Base-by-base conservation (phyloP, 2,329 filamentous ascomycete genomes). In the Helotiales sp. region DNA sequence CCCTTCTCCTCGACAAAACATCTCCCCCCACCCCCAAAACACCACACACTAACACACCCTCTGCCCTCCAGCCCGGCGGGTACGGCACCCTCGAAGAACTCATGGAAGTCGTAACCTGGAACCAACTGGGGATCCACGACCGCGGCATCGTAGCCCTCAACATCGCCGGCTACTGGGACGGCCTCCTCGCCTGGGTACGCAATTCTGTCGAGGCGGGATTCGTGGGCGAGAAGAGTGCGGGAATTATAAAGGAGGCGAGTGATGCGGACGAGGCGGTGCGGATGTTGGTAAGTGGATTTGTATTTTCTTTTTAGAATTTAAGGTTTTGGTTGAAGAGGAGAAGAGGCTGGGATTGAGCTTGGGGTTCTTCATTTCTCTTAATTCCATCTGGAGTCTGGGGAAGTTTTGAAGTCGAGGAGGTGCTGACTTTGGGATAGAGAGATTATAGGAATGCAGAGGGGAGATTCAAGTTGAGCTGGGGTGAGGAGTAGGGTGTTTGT, bases 11-110 rank as follows among this genome's bases (percentile, higher is more conserved):
- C n/a, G n/a, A n/a, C n/a, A n/a, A n/a, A n/a, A n/a, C n/a, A n/a
- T n/a, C n/a, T n/a, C n/a, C n/a, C n/a, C n/a, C n/a, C n/a, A n/a
- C n/a, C n/a, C n/a, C n/a, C n/a, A n/a, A n/a, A n/a, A n/a, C n/a
- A n/a, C n/a, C n/a, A n/a, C n/a, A n/a, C n/a, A n/a, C n/a, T n/a
- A n/a, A n/a, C n/a, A n/a, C n/a, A n/a, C n/a, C n/a, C n/a, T n/a
- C n/a, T n/a, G n/a, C n/a, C n/a, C n/a, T n/a, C n/a, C n/a, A n/a
- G n/a, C 88, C 87, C 64, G 95, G 95, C 50, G 96, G 96, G 0
- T 99, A 95, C 79, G 96, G 96, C 22, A 99, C 96, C 1, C 86
- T 98, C 78, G 96, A 99, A 82, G 96, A 99, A 84, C 85, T 99
- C 77, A 93, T 97, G 80, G 93, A 96, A 82, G 88, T 93, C 2